phyloP scores from a whole-genome alignment of 495 filamentous ascomycete species.

The Aspergillus heteromorphus region DNA sequence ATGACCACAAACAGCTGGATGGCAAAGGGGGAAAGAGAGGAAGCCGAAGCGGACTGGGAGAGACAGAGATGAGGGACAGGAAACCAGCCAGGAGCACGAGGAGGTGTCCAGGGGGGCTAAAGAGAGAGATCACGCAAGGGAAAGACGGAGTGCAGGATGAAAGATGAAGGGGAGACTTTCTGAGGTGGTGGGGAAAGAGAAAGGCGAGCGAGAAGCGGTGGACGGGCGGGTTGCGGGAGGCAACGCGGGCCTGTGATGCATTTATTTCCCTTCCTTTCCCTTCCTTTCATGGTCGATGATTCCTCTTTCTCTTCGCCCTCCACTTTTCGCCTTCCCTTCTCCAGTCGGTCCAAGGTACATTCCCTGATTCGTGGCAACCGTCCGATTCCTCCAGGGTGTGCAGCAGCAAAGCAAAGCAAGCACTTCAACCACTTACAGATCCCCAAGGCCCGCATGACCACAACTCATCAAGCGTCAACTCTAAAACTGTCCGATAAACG shows the following conservation, averaged over 20 bases:
- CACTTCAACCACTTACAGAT: neutral
- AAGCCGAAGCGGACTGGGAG: slow-evolving; percentile 5
- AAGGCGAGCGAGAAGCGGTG: slow-evolving; percentile 38
- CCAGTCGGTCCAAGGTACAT: neutral
- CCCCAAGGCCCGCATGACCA: neutral
- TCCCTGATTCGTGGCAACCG: neutral
- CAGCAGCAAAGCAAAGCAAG: neutral
- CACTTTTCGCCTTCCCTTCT: neutral
- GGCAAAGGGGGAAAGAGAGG: slow-evolving; percentile 21
- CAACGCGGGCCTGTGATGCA: slow-evolving; percentile 32
- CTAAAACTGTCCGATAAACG: neutral
- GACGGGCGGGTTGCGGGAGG: slow-evolving; percentile 39
- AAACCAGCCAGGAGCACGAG: slow-evolving; percentile 11
- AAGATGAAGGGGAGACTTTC: slow-evolving; percentile 13
- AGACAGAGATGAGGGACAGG: slow-evolving; percentile 18
- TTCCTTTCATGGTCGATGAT: slow-evolving; percentile 17
- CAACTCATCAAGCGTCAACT: slow-evolving; percentile 1
- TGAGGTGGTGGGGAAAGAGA: slow-evolving; percentile 21
- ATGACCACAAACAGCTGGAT: slow-evolving; percentile 36
- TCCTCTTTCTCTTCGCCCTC: neutral
- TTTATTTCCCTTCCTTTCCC: slow-evolving; percentile 21
- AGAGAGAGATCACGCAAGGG: slow-evolving; percentile 18
- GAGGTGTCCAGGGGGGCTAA: slow-evolving; percentile 10
- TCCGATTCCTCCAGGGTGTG: neutral
- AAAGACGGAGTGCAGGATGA: slow-evolving; percentile 9